phyloP scores from a whole-genome alignment of 2,329 filamentous ascomycete genomes.

The Thielaviopsis ethacetica region DNA sequence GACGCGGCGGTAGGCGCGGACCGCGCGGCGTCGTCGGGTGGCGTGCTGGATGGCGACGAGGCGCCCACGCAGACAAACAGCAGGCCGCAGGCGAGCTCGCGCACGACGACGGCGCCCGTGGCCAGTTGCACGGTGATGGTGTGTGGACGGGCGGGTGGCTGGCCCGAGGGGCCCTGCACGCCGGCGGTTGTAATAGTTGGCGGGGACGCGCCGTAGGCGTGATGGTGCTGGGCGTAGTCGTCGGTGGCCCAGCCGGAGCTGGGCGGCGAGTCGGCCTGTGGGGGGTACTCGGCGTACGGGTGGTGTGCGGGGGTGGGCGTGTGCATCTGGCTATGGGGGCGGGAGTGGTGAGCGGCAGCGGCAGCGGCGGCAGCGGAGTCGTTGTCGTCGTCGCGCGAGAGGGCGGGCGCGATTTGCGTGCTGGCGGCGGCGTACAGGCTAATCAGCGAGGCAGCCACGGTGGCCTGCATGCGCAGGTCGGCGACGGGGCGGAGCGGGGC shows the following conservation, averaged over 20 bases:
- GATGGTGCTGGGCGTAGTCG: not conserved
- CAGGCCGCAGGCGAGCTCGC: slow-evolving; percentile 39
- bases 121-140: slow-evolving; percentile 43
- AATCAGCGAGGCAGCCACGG: slow-evolving; percentile 46
- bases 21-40: slow-evolving; percentile 1
- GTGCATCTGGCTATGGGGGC: not conserved
- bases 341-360: slow-evolving; percentile 15
- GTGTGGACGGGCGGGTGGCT: slow-evolving; percentile 11
- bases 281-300: not conserved
- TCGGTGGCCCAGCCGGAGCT: not conserved
- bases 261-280: not conserved
- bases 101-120: slow-evolving; percentile 41
- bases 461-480: slow-evolving; percentile 44
- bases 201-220: not conserved
- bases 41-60: slow-evolving; percentile 15
- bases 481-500: slow-evolving; percentile 35
- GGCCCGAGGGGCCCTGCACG: not conserved
- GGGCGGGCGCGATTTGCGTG: slow-evolving; percentile 25
- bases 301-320: not conserved
- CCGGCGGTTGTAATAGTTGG: not conserved
- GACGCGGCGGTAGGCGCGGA: slow-evolving; percentile 1
- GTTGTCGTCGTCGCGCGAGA: slow-evolving; percentile 21
- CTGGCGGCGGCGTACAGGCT: slow-evolving; percentile 35
- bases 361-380: slow-evolving; percentile 13
- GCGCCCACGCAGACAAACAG: slow-evolving; percentile 45